Evolutionary conservation across 2,329 filamentous ascomycete species (phyloP), one percentile per base, ranked within the genome.

Genomic region (Stagonosporopsis rhizophila): DNA sequence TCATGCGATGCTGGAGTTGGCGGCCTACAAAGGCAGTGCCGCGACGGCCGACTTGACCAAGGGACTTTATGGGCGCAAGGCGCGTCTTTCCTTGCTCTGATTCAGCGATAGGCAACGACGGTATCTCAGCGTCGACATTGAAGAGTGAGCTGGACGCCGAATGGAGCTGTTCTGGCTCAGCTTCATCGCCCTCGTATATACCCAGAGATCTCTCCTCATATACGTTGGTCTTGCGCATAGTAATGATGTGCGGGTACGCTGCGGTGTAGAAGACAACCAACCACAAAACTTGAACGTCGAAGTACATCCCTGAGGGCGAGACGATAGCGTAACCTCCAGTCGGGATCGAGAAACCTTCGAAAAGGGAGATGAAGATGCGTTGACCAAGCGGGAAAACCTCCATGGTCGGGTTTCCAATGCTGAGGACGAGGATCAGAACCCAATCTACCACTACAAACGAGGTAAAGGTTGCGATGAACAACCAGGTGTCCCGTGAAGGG

Each of bases 271-370:
- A 64, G 37, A 66, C 59, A 19, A 66, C 57, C 8, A 66, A 52
- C 61, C 61, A 66, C 9, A 65, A 41, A n/a, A 66, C 64, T 25
- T 64, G 64, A 22, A 66, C 64, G 19, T 63, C 61, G 30, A 61
- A 61, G 39, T 66, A 65, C 61, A 66, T 65, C 11, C 38, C 61
- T 23, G 64, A 58, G 1, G 61, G 64, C 30, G 58, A 49, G 41
- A 66, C 64, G 25, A 67, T 64, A 17, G 64, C 62, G 45, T 65
- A 67, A 19, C 64, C 64, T 60, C 64, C 64, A 17, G 64, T 61
- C 0, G 64, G 64, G 41, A 66, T 66, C 17, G 64, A 67, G 40
- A 67, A 67, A 12, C 62, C 62, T 56, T 66, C 59, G 50, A 66
- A 66, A 5, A 66, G 59, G 39, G 64, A 57, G 37, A 64, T 63